Evolutionary conservation across 768 basidiomycete genomes (phyloP).

Genomic region (Lactarius vividus): DNA sequence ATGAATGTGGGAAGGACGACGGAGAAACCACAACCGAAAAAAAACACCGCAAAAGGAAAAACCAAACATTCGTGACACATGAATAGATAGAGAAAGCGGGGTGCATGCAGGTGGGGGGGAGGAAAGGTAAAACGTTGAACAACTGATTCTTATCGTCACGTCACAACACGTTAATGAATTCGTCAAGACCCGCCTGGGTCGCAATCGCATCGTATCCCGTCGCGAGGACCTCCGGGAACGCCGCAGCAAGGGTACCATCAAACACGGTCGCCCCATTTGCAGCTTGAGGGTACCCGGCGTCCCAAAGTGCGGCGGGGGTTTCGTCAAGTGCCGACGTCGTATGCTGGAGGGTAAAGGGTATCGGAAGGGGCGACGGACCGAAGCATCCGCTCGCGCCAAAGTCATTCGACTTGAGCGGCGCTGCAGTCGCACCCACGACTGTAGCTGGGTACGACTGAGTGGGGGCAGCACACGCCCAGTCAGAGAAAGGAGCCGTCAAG

Average conservation of each 20-base stretch:
- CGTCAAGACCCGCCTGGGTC: conserved; percentile 20
- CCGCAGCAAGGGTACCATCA: conserved; percentile 1
- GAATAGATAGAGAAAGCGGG: background rate
- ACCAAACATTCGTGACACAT: background rate
- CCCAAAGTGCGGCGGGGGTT: conserved; percentile 21
- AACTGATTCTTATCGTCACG: conserved; percentile 4
- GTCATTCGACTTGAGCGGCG: conserved; percentile 9
- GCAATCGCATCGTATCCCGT: conserved; percentile 16
- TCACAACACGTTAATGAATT: conserved; percentile 16
- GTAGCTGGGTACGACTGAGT: conserved; percentile 4
- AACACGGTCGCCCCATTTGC: conserved; percentile 1
- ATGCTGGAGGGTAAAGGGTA: conserved; percentile 20
- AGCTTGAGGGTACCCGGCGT: conserved; percentile 6
- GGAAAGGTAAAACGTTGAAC: background rate
- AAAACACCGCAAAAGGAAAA: background rate
- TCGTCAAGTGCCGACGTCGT: conserved; percentile 12
- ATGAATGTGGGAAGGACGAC: conserved; percentile 13
- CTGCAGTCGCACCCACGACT: background rate
- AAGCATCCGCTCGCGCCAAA: conserved; percentile 12
- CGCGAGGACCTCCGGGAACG: conserved; percentile 6
- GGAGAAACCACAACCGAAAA: background rate
- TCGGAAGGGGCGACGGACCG: conserved; percentile 14
- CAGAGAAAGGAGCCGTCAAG: conserved; percentile 8
- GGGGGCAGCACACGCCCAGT: conserved; percentile 16
- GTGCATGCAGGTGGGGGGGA: background rate